These are phyloP conservation scores for Zanthoxylum bungeanum DNA, from an alignment of 345 rosid species.

Conservation along the genomic window DNA sequence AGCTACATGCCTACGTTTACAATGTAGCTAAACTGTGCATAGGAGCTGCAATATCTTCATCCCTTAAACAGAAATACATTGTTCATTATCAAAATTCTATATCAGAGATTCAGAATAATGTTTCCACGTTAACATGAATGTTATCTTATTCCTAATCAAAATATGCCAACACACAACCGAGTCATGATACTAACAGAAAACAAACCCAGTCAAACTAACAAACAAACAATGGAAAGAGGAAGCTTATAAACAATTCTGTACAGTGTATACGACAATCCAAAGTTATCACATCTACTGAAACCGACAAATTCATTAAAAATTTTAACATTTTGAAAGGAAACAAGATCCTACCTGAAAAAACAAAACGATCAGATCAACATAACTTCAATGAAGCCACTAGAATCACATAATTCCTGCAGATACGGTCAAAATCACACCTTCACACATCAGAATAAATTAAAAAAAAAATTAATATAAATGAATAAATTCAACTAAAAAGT, in stretches of 20 bases:
- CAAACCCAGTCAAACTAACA: background rate
- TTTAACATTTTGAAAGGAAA: background rate
- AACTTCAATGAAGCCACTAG: background rate
- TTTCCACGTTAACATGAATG: background rate
- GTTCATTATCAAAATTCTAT: background rate
- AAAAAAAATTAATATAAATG: too few species aligned
- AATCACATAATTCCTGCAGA: background rate
- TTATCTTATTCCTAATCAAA: background rate
- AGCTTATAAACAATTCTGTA: background rate
- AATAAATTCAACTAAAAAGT: background rate
- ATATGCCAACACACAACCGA: background rate
- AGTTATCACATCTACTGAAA: background rate
- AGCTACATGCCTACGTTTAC: background rate
- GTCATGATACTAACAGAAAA: background rate
- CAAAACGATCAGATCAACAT: background rate
- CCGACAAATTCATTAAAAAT: background rate
- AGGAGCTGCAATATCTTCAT: background rate
- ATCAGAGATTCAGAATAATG: background rate
- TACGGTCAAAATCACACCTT: background rate
- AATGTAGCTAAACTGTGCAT: background rate
- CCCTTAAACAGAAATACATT: background rate
- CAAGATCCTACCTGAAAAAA: conserved; percentile 2
- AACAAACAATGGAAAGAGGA: background rate
- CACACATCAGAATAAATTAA: background rate
- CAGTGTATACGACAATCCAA: background rate